These are phyloP conservation scores for Fusarium bulbicola DNA, from an alignment of 2,329 filamentous ascomycete genomes.

Conservation along the genomic window DNA sequence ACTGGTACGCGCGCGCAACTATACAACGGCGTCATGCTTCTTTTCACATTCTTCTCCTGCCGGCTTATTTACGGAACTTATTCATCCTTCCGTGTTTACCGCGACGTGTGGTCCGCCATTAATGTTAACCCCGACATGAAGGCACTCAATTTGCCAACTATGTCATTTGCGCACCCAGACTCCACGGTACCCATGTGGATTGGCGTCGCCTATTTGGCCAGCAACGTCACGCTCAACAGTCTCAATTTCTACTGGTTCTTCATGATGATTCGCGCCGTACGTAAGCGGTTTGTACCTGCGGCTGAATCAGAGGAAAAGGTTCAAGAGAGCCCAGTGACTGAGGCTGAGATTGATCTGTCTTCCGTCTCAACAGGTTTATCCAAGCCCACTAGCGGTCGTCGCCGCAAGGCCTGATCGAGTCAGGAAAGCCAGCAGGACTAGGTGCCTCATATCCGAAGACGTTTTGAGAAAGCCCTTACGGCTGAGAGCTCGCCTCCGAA, in stretches of 20 bases:
- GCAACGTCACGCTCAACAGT: slow-evolving; percentile 76
- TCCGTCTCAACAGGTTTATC: slow-evolving; percentile 44
- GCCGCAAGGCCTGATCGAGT: slow-evolving; percentile 44
- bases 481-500: neutral
- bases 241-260: slow-evolving; percentile 88
- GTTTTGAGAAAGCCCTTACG: neutral
- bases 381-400: slow-evolving; percentile 30
- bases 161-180: slow-evolving; percentile 58
- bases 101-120: slow-evolving; percentile 70
- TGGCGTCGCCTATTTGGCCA: slow-evolving; percentile 70
- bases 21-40: slow-evolving; percentile 78
- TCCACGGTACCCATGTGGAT: slow-evolving; percentile 75
- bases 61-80: slow-evolving; percentile 82
- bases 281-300: slow-evolving; percentile 74
- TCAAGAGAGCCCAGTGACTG: slow-evolving; percentile 39
- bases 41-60: slow-evolving; percentile 78
- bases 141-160: slow-evolving; percentile 35
- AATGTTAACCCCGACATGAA: slow-evolving; percentile 50
- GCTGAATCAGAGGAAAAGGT: slow-evolving; percentile 43
- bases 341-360: slow-evolving; percentile 43
- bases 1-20: slow-evolving; percentile 79
- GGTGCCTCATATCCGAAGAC: neutral
- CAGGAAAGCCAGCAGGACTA: neutral
- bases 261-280: slow-evolving; percentile 84
- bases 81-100: slow-evolving; percentile 73